Conservation (phyloP, 305 asterid species). For the Nicotiana rustica region DNA sequence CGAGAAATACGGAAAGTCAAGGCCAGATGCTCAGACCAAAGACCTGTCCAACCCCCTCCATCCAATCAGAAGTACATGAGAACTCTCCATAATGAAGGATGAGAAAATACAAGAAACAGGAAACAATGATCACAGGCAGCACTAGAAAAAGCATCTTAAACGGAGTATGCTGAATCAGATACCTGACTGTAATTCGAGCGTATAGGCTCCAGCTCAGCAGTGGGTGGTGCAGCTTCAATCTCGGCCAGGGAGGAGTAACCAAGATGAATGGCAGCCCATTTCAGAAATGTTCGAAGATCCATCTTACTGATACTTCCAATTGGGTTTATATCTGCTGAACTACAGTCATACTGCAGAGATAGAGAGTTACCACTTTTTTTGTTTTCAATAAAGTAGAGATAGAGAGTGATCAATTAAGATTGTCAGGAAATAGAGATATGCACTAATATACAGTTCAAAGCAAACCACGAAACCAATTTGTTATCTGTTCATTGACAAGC, state of each 20-base stretch:
- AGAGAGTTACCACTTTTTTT: not conserved
- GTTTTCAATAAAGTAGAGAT: not conserved
- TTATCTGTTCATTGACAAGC: slow-evolving; percentile 23
- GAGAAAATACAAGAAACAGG: slow-evolving; percentile 25
- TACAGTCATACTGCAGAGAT: slow-evolving; percentile 86
- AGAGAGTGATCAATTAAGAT: not conserved
- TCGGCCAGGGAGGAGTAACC: slow-evolving; percentile 90
- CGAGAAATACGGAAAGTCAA: not conserved
- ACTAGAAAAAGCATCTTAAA: slow-evolving; percentile 1
- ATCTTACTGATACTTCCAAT: slow-evolving; percentile 97
- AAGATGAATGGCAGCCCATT: slow-evolving; percentile 90
- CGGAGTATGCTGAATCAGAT: slow-evolving; percentile 4
- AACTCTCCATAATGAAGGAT: not conserved
- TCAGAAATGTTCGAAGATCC: slow-evolving; percentile 82
- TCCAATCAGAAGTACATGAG: slow-evolving; percentile 1
- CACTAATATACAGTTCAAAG: not conserved
- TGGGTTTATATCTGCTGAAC: slow-evolving; percentile 97
- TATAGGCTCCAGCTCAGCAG: slow-evolving; percentile 98
- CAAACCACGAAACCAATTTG: not conserved
- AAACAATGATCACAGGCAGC: slow-evolving; percentile 1
- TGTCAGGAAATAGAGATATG: not conserved
- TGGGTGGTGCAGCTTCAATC: slow-evolving; percentile 98
- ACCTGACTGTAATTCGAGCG: slow-evolving; percentile 95
- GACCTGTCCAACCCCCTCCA: not conserved
- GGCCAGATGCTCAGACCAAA: not conserved